Evolutionary conservation across 805 yeast species (phyloP), one percentile per base, ranked within the genome.

Genomic region (Martiniozyma abietophila): DNA sequence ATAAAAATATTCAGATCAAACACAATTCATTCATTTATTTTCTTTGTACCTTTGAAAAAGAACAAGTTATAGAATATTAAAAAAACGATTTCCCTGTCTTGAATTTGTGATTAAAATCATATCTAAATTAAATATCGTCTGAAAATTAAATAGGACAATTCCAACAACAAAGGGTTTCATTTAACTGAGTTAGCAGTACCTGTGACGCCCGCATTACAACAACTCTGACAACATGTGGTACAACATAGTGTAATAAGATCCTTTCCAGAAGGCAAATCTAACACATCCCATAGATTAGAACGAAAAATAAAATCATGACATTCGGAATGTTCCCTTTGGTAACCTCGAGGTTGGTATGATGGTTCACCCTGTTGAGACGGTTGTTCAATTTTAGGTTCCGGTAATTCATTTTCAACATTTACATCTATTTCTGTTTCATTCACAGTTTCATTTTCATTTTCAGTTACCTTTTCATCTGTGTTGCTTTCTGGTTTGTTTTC

Each of bases 301-400:
- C 45, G 35, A 27, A 48, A 50, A 10, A 40, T 41, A 30, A 53
- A 56, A 25, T 50, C 54, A 34, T 52, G 52, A 25, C 59, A 53
- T 27, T 53, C 47, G 27, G 50, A 43, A 32, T 53, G 46, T 14
- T 51, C 51, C 34, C 50, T 43, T 22, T 49, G 48, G 26, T 50
- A 54, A 5, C 54, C 50, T 20, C 38, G 25, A 15, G 36, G 36
- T 11, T 38, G 40, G 23, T 34, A 34, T 10, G 21, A 29, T 14
- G 47, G 47, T 22, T 29, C 22, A 5, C 31, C 21, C 9, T 29
- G 25, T 2, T 21, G 18, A n/a, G 15, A 6, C 15, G 42, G 44
- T 27, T 37, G 44, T 23, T 29, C 19, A 2, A 36, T 35, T 19
- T 25, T 34, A 7, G 27, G 16, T 20, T 25, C 25, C 14, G 11